These are phyloP conservation scores for Aaosphaeria pasadenensis DNA, from an alignment of 2,329 filamentous ascomycete genomes.

Conservation along the genomic window DNA sequence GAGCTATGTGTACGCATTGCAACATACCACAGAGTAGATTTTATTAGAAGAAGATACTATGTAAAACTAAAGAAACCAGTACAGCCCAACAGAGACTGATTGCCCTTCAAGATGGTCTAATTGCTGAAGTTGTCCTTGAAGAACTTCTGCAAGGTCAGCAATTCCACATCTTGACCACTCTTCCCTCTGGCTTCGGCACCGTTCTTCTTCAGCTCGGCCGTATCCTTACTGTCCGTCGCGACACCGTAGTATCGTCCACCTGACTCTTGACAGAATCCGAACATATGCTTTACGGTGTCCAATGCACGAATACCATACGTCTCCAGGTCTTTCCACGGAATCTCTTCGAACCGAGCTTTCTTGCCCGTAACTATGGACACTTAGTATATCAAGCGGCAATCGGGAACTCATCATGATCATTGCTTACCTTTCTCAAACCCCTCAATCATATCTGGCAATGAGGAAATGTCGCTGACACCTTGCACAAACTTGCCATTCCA, in stretches of 20 bases:
- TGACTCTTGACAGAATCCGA: constrained; percentile 16
- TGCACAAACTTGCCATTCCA: constrained; percentile 39
- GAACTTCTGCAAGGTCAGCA: constrained; percentile 3
- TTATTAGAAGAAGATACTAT: no score
- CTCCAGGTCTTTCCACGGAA: constrained; percentile 14
- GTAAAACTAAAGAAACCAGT: background rate
- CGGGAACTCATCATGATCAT: background rate
- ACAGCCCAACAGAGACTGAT: background rate
- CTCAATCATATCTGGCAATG: constrained; percentile 25
- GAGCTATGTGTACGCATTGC: no score
- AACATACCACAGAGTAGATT: no score
- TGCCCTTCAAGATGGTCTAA: background rate
- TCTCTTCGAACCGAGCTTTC: constrained; percentile 15
- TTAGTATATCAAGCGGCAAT: background rate
- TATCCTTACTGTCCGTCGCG: constrained; percentile 12
- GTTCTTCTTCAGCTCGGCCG: constrained; percentile 14
- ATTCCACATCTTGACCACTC: constrained; percentile 2
- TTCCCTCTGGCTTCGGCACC: constrained; percentile 13
- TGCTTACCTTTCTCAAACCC: constrained; percentile 35
- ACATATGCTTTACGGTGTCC: constrained; percentile 18
- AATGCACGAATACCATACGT: constrained; percentile 14
- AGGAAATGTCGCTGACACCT: constrained; percentile 35
- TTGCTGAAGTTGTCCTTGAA: constrained; percentile 1
- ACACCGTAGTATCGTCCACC: constrained; percentile 17
- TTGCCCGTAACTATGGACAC: constrained; percentile 12